A percentile compares a stretch with the other conserved stretches of the same genome.
These are phyloP conservation scores for Fusarium napiforme DNA, from an alignment of 2,329 filamentous ascomycete species.

Conservation along the genomic window DNA sequence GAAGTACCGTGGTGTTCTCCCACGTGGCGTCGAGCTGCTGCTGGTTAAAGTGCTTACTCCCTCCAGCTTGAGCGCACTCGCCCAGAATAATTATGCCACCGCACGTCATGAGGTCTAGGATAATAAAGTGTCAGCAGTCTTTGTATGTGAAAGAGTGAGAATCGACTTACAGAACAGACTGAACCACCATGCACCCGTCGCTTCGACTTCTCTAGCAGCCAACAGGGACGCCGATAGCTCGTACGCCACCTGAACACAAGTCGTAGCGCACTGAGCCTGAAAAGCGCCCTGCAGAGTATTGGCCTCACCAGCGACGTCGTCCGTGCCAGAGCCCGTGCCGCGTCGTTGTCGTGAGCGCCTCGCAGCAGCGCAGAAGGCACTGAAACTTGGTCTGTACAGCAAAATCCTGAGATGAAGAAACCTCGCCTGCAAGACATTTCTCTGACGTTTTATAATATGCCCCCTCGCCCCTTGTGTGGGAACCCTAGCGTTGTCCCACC, in stretches of 20 bases:
- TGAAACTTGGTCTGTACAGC: background rate
- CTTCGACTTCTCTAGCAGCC: background rate
- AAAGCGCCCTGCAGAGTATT: background rate
- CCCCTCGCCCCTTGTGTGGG: background rate
- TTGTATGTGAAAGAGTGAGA: too few relatives aligned
- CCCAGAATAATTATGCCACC: background rate
- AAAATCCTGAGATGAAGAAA: background rate
- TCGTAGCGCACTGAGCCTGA: background rate
- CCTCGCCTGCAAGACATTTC: background rate
- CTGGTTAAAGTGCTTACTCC: background rate
- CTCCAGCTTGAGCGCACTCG: background rate
- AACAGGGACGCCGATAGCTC: background rate
- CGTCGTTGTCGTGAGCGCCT: accelerated
- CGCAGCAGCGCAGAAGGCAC: background rate
- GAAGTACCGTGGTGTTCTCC: background rate
- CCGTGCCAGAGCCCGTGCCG: accelerated
- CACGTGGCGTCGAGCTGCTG: background rate
- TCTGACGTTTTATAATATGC: background rate
- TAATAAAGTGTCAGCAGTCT: too few relatives aligned
- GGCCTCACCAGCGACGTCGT: accelerated
- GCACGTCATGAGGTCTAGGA: background rate
- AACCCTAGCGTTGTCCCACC: background rate
- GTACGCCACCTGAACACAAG: background rate
- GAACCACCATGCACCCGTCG: conserved; percentile 13
- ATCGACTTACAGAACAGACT: background rate